Percentiles rank a stretch among this genome's conserved stretches.
These are phyloP conservation scores for Aspergillus carbonarius DNA, from an alignment of 2,329 filamentous ascomycete genomes.

Conservation along the genomic window DNA sequence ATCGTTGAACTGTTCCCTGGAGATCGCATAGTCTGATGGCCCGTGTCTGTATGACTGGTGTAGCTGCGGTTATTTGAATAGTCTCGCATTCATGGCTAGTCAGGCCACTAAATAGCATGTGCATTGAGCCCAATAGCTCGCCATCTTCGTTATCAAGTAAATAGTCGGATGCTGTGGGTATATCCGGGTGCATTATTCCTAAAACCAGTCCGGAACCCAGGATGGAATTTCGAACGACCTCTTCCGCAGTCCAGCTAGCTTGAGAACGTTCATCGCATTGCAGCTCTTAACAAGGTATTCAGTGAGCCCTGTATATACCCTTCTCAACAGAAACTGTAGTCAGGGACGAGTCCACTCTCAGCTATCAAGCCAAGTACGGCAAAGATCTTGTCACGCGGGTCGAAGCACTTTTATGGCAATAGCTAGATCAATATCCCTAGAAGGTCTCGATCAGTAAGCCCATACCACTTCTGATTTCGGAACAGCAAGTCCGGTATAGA, in stretches of 20 bases:
- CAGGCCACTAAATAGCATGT: not conserved
- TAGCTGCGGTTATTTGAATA: not conserved
- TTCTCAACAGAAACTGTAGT: constrained; percentile 1
- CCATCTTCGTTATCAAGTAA: not conserved
- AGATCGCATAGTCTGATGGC: not conserved
- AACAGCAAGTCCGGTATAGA: constrained; percentile 1
- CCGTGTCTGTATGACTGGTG: not conserved
- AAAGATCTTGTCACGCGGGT: constrained; percentile 8
- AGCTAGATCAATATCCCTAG: not conserved
- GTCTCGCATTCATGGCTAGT: not conserved
- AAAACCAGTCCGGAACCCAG: constrained; percentile 10
- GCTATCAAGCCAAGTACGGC: not conserved
- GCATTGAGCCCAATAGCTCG: not conserved
- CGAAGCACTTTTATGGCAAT: constrained; percentile 1
- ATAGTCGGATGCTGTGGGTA: not conserved
- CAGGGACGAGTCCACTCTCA: not conserved
- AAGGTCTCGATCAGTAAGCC: not conserved
- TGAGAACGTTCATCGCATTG: not conserved
- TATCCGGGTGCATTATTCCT: not conserved
- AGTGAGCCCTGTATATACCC: not conserved
- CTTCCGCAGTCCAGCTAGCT: not conserved
- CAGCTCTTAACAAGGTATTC: not conserved
- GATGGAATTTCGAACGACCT: not conserved
- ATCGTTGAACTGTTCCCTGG: not conserved
- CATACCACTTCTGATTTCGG: not conserved